These are phyloP conservation scores for Leccinum pachyderme DNA, from an alignment of 1,284 basidiomycete species.

Conservation along the genomic window DNA sequence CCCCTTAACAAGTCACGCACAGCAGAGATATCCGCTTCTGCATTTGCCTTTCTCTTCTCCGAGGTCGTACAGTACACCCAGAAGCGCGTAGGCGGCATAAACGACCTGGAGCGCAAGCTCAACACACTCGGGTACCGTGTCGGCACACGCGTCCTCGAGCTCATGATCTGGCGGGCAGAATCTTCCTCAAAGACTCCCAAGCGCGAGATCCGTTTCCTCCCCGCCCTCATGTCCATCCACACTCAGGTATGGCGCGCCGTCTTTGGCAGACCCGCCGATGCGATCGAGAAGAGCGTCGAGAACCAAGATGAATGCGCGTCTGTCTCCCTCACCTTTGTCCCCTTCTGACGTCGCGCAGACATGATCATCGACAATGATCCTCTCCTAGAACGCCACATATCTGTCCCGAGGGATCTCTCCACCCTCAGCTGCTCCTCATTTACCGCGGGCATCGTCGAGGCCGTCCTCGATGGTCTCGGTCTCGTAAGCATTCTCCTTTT, in stretches of 20 bases:
- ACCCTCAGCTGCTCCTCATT: slow-evolving; percentile 95
- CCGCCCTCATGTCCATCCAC: slow-evolving; percentile 88
- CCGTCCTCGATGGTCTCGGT: slow-evolving; percentile 91
- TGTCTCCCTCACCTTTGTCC: neutral
- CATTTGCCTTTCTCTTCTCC: slow-evolving; percentile 88
- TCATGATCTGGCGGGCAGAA: slow-evolving; percentile 73
- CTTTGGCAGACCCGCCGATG: slow-evolving; percentile 92
- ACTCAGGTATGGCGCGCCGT: slow-evolving; percentile 93
- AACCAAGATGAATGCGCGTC: slow-evolving; percentile 90
- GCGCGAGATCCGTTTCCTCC: slow-evolving; percentile 84
- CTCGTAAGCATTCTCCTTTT: slow-evolving; percentile 65
- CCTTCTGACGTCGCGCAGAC: slow-evolving; percentile 49
- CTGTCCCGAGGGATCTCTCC: slow-evolving; percentile 92
- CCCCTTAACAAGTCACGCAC: slow-evolving; percentile 80
- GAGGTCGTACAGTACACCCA: slow-evolving; percentile 95
- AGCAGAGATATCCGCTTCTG: slow-evolving; percentile 76
- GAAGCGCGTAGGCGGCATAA: slow-evolving; percentile 89
- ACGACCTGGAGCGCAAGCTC: slow-evolving; percentile 88
- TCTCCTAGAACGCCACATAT: slow-evolving; percentile 86
- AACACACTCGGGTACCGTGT: slow-evolving; percentile 90
- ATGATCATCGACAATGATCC: slow-evolving; percentile 99
- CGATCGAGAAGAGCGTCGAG: slow-evolving; percentile 93
- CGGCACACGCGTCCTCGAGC: slow-evolving; percentile 78
- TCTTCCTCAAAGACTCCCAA: slow-evolving; percentile 76
- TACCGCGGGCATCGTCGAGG: slow-evolving; percentile 96